Base-by-base conservation (phyloP, 179 eudicot species). In the Spinacia oleracea region DNA sequence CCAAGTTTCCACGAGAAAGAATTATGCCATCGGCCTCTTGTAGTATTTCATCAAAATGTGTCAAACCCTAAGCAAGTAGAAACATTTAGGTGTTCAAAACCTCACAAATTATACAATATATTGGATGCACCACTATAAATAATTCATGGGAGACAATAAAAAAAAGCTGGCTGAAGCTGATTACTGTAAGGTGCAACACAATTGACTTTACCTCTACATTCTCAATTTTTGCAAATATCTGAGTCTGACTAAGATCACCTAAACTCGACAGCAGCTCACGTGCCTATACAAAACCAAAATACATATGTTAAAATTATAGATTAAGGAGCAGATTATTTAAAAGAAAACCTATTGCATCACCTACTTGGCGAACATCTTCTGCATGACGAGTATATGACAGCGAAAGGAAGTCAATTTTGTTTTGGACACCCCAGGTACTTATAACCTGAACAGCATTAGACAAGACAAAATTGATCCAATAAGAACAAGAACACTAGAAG, bases 1-100 rank as follows among this genome's bases (percentile, higher is more conserved):
- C 99, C 88, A 96, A 91, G 88, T 93, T 93, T 82, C 99, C 99
- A 81, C 99, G 98, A 55, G 98, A 96, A 82, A 96, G 96, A 67
- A 96, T 92, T 76, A 96, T 92, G 50, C 98, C 99, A 87, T 96
- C 99, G 32, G 98, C 98, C 84, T 92, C 98, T 87, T 90, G 89
- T 66, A 96, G 91, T 60, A 96, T 93, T 86, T 96, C 99, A 83
- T 96, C 98, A 80, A 93, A 96, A 81, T 96, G 96, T 43, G 86
- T 89, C 79, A 96, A 80, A 79, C 99, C 99, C 99, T 96, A 73
- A 31, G 51, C 71, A 79, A 70, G 14, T 11, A 72, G 40, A 48
- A 42, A 74, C 32, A 42, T 77, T 50, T 46, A 18, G 50, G 31
- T 38, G 25, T 59, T 25, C 55, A 31, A 20, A 25, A 16, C 15